Conservation (phyloP, 2,329 filamentous ascomycete genomes). For the Fusarium hostae region DNA sequence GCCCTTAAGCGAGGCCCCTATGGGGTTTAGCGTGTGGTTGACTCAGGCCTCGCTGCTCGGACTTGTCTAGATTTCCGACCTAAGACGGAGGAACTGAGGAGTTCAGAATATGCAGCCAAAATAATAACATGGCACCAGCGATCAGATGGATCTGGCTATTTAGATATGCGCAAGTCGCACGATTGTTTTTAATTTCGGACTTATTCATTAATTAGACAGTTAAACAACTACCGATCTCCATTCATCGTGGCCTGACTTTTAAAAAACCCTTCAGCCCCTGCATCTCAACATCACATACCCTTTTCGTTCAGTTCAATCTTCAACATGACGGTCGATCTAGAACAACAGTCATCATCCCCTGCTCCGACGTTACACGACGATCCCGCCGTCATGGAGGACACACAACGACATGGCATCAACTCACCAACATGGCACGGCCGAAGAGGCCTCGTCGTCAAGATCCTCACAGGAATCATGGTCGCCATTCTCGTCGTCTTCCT, state of each 20-base stretch:
- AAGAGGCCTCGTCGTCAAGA: constrained; percentile 9
- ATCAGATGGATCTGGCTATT: constrained; percentile 1
- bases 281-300: not conserved
- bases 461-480: constrained; percentile 31
- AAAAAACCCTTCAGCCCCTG: not conserved
- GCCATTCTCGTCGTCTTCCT: constrained; percentile 38
- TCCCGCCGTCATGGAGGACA: not conserved
- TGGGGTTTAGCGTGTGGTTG: not conserved
- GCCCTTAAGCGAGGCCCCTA: not conserved
- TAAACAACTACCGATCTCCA: not conserved
- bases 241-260: not conserved
- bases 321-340: constrained; percentile 8
- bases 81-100: not conserved
- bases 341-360: constrained; percentile 24
- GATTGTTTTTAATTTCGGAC: not conserved
- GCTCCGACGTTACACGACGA: constrained; percentile 31
- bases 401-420: constrained; percentile 14
- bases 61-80: not conserved
- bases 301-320: not conserved
- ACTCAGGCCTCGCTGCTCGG: not conserved
- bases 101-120: not conserved
- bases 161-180: not conserved
- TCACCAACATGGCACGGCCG: constrained; percentile 24
- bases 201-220: not conserved
- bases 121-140: not conserved